Conservation (phyloP, 257 asterid species). For the Ajuga chamaepitys region DNA sequence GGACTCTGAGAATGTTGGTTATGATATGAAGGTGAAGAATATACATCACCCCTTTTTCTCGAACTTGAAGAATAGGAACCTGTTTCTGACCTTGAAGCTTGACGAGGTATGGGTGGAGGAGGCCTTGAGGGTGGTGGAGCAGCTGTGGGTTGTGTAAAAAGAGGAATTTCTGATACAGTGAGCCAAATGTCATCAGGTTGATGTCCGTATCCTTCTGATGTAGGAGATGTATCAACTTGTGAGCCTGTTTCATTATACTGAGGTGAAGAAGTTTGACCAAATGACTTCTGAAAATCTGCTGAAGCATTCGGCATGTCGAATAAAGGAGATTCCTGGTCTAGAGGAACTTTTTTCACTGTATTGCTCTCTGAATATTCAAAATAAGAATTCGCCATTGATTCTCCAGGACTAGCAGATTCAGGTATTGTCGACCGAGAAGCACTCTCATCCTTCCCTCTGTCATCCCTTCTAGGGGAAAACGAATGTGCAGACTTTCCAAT, state of each 20-base stretch:
- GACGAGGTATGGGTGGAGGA: slow-evolving; percentile 86
- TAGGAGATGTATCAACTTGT: slow-evolving; percentile 41
- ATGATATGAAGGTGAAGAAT: slow-evolving; percentile 47
- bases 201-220: slow-evolving; percentile 46
- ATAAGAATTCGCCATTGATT: slow-evolving; percentile 47
- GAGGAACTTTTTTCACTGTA: slow-evolving; percentile 41
- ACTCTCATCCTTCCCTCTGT: slow-evolving; percentile 45
- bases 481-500: slow-evolving; percentile 49
- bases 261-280: slow-evolving; percentile 55
- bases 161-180: slow-evolving; percentile 88
- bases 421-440: slow-evolving; percentile 43
- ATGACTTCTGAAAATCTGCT: slow-evolving; percentile 44
- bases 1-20: slow-evolving; percentile 49
- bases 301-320: slow-evolving; percentile 68
- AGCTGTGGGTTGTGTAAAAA: slow-evolving; percentile 73
- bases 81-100: slow-evolving; percentile 37
- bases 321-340: slow-evolving; percentile 59
- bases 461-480: slow-evolving; percentile 48
- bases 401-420: slow-evolving; percentile 40
- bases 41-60: slow-evolving; percentile 52
- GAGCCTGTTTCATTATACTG: slow-evolving; percentile 44
- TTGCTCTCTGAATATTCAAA: slow-evolving; percentile 48
- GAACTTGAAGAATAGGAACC: slow-evolving; percentile 46
- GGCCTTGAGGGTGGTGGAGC: slow-evolving; percentile 99
- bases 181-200: slow-evolving; percentile 77